Base-by-base conservation (phyloP, 768 basidiomycete species). In the Polyporus arcularius region DNA sequence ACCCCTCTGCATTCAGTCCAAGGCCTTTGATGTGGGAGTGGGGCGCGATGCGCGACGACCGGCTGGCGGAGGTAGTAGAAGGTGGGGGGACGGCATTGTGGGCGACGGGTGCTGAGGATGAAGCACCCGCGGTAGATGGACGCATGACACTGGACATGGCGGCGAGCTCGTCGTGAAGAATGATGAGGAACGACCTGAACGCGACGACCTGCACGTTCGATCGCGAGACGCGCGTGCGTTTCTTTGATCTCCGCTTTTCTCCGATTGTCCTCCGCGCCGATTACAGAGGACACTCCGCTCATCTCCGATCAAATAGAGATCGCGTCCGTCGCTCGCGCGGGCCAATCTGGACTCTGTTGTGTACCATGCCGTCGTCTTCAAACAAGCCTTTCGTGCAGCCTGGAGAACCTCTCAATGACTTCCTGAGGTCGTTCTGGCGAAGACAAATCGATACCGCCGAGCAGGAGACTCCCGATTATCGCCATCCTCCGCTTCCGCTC, bases 21-120 rank as follows among this genome's bases (percentile, higher is more conserved):
- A 98, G 88, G 7, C 95, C 96, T 78, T 95, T 96, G 73, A 98
- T 98, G 73, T 98, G 96, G 4, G 95, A 97, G 71, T 98, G 96
- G 3, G 94, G 87, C 1, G 92, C 91, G 47, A 94, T 92, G 40
- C 91, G 85, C 32, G 90, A 90, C 0, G 90, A 85, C 26, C 89
- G 82, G 12, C 81, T 80, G 1, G 85, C 82, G 12, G 86, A 81
- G 0, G 84, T 73, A 2, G 82, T 78, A 4, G 88, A 80, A 0
- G 89, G 89, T 0, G 88, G 88, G 0, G 89, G 83, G 3, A 89
- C 79, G 1, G 90, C 87, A 59, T 87, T 92, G 73, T 90, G 89
- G 15, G 76, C 71, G 7, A 76, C 73, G 3, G 76, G 73, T 5
- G 69, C 65, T 1, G 72, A 71, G 4, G 75, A 70, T 1, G 68